Conservation (phyloP, 495 filamentous ascomycete genomes). For the Glutinoglossum americanum region DNA sequence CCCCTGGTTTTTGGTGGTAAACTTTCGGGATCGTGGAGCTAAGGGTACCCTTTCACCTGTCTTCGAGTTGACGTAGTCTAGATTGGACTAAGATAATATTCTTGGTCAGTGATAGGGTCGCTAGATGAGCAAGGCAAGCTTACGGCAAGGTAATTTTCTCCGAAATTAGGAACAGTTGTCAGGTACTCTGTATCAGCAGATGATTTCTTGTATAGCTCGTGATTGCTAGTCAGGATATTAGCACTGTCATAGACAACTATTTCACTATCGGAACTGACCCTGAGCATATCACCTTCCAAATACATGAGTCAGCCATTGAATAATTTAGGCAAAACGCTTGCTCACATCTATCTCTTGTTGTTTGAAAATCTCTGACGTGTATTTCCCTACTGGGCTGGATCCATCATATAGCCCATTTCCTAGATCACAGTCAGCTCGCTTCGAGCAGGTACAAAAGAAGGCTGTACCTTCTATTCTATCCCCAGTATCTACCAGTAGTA, state of each 20-base stretch:
- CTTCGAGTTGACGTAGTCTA: constrained; percentile 62
- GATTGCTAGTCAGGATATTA: constrained; percentile 34
- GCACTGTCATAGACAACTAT: neutral
- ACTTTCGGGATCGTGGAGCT: constrained; percentile 64
- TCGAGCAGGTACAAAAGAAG: neutral
- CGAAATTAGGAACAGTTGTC: constrained; percentile 57
- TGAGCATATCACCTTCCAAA: constrained; percentile 32
- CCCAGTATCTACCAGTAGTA: constrained; percentile 82
- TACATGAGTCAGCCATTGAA: neutral
- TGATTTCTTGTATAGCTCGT: constrained; percentile 72
- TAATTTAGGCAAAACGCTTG: neutral
- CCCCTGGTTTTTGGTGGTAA: constrained; percentile 70
- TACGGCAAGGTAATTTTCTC: constrained; percentile 46
- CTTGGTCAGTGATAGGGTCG: neutral
- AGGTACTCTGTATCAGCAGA: constrained; percentile 58
- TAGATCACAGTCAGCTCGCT: constrained; percentile 12
- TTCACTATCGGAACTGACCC: constrained; percentile 12
- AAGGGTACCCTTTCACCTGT: constrained; percentile 50
- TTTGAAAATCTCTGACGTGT: constrained; percentile 65
- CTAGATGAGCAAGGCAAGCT: neutral
- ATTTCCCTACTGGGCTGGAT: constrained; percentile 68
- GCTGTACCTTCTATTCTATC: constrained; percentile 55
- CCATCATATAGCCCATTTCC: constrained; percentile 83
- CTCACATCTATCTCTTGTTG: constrained; percentile 58
- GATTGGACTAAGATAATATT: constrained; percentile 35